These are phyloP conservation scores for Camellia oleifera DNA, from an alignment of 179 eudicot species.

Conservation along the genomic window DNA sequence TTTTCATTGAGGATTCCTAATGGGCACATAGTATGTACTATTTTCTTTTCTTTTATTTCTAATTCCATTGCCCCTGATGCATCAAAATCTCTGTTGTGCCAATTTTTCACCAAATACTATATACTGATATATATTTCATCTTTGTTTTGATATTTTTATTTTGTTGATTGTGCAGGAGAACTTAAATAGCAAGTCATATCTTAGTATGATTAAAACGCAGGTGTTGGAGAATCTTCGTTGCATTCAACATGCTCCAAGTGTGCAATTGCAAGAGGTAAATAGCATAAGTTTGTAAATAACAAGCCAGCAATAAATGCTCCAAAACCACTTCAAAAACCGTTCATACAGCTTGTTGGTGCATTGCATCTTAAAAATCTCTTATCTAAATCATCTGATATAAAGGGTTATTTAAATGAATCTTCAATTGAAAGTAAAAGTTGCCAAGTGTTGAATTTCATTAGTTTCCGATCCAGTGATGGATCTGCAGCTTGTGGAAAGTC, in stretches of 20 bases:
- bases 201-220: slow-evolving; percentile 83
- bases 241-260: slow-evolving; percentile 97
- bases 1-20: slow-evolving; percentile 69
- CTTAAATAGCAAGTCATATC: slow-evolving; percentile 80
- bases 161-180: slow-evolving; percentile 65
- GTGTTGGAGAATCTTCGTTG: slow-evolving; percentile 87
- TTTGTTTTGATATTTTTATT: slow-evolving; percentile 3
- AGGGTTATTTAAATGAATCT: background rate
- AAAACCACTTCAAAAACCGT: too few relatives aligned
- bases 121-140: background rate
- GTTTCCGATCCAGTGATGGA: background rate
- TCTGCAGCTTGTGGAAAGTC: background rate
- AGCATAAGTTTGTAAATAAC: background rate
- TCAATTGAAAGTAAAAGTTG: background rate
- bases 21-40: slow-evolving; percentile 60
- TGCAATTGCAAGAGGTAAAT: slow-evolving; percentile 97
- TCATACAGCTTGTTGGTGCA: too few relatives aligned
- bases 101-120: background rate
- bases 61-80: background rate
- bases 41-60: background rate
- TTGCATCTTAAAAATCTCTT: too few relatives aligned
- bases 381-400: background rate
- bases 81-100: background rate
- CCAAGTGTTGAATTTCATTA: background rate
- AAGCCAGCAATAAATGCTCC: too few relatives aligned